These are phyloP conservation scores for Inonotus obliquus DNA, from an alignment of 1,284 basidiomycete species.

Conservation along the genomic window DNA sequence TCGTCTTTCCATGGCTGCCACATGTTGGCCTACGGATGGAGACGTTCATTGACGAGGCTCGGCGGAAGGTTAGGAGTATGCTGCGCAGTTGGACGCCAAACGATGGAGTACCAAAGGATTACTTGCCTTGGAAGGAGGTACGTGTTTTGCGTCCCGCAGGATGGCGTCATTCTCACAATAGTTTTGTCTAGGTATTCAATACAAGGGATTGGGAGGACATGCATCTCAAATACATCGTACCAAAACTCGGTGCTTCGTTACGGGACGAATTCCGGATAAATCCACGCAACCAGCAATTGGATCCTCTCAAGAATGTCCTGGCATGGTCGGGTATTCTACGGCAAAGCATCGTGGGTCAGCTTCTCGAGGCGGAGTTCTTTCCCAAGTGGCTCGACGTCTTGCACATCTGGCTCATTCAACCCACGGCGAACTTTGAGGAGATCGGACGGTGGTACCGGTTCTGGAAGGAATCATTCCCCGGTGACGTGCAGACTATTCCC, in stretches of 20 bases:
- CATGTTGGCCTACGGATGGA: slow-evolving; percentile 78
- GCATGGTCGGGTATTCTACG: slow-evolving; percentile 76
- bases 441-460: slow-evolving; percentile 88
- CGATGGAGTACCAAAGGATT: slow-evolving; percentile 72
- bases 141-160: slow-evolving; percentile 16
- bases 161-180: slow-evolving; percentile 29
- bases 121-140: slow-evolving; percentile 78
- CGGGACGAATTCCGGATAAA: slow-evolving; percentile 85
- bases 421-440: slow-evolving; percentile 80
- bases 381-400: slow-evolving; percentile 94
- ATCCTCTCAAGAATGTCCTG: slow-evolving; percentile 74
- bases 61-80: slow-evolving; percentile 76
- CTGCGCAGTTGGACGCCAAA: slow-evolving; percentile 76
- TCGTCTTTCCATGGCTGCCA: slow-evolving; percentile 96
- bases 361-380: slow-evolving; percentile 91
- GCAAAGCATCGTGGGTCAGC: slow-evolving; percentile 69
- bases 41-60: slow-evolving; percentile 78
- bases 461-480: slow-evolving; percentile 83
- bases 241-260: slow-evolving; percentile 78
- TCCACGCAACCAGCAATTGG: slow-evolving; percentile 84
- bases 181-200: slow-evolving; percentile 58
- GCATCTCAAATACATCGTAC: slow-evolving; percentile 86
- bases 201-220: slow-evolving; percentile 86
- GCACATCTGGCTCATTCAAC: slow-evolving; percentile 86
- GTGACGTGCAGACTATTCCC: slow-evolving; percentile 56